phyloP scores from a whole-genome alignment of 23 red algal genomes.

The Gracilaria caudata region DNA sequence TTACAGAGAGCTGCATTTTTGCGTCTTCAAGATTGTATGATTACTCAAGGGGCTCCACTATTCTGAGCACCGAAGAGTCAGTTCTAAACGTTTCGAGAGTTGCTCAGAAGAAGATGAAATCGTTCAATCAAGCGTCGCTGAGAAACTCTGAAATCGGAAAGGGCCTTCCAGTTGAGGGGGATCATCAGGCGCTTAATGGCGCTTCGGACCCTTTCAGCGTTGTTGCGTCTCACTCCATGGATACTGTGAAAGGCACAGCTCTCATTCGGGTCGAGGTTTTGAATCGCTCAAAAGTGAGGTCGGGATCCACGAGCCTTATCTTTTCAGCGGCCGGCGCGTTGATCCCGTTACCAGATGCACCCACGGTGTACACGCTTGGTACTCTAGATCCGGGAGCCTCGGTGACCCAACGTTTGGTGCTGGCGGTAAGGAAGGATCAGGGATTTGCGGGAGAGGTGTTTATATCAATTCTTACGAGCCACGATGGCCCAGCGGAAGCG shows the following conservation, averaged over 20 bases:
- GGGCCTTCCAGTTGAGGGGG: slow-evolving; percentile 26
- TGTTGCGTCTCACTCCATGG: slow-evolving; percentile 59
- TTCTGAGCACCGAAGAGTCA: slow-evolving; percentile 57
- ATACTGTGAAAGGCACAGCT: slow-evolving; percentile 57
- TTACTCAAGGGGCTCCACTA: slow-evolving; percentile 42
- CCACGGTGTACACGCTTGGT: slow-evolving; percentile 39
- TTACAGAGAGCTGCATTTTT: slow-evolving; percentile 72
- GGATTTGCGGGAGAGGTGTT: slow-evolving; percentile 61
- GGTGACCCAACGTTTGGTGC: slow-evolving; percentile 40
- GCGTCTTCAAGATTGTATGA: slow-evolving; percentile 70
- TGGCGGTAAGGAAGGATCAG: slow-evolving; percentile 62
- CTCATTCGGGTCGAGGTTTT: slow-evolving; percentile 45
- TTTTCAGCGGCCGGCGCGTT: slow-evolving; percentile 56
- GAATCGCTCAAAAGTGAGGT: slow-evolving; percentile 42
- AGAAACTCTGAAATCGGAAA: slow-evolving; percentile 26
- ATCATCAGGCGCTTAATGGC: slow-evolving; percentile 63
- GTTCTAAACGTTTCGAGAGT: slow-evolving; percentile 34
- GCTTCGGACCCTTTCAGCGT: slow-evolving; percentile 71
- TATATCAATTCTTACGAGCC: slow-evolving; percentile 38
- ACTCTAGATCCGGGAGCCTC: slow-evolving; percentile 28
- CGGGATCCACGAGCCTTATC: slow-evolving; percentile 23
- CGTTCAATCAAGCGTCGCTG: slow-evolving; percentile 26
- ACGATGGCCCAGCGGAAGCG: slow-evolving; percentile 30
- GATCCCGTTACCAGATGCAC: slow-evolving; percentile 57
- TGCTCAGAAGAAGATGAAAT: slow-evolving; percentile 31